Percentiles rank a stretch among this genome's conserved stretches.
phyloP scores from a whole-genome alignment of 139 green algal genomes.

The Raphidocelis subcapitata region DNA sequence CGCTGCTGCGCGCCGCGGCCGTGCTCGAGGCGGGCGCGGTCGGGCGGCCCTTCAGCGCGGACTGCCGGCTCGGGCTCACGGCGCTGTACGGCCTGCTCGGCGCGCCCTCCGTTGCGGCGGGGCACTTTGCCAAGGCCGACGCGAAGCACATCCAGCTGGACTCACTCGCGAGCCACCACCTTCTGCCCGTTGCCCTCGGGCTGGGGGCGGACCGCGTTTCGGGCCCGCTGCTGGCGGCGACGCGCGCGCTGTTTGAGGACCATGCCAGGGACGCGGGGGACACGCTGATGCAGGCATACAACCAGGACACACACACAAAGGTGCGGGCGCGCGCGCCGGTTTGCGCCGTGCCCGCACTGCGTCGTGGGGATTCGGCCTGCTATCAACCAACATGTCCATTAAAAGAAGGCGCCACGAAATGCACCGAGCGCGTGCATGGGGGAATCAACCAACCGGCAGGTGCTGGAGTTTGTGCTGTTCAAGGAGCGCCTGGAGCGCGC shows the following conservation, averaged over 20 bases:
- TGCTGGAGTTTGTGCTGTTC: constrained; percentile 85
- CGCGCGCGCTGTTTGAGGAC: constrained; percentile 57
- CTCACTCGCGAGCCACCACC: constrained; percentile 59
- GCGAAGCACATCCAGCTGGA: constrained; percentile 81
- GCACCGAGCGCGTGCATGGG: not conserved
- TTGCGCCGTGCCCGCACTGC: not conserved
- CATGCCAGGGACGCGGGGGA: constrained; percentile 70
- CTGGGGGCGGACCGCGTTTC: not conserved
- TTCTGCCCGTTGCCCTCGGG: constrained; percentile 45
- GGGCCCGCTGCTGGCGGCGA: constrained; percentile 38
- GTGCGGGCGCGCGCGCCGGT: constrained; percentile 14
- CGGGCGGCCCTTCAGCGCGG: constrained; percentile 48
- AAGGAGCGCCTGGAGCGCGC: constrained; percentile 63
- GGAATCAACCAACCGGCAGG: constrained; percentile 44
- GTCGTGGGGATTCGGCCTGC: not conserved
- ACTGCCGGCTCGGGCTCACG: constrained; percentile 51
- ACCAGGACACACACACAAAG: constrained; percentile 76
- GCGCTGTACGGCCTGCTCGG: constrained; percentile 59
- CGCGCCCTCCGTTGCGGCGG: constrained; percentile 28
- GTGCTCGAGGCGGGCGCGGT: constrained; percentile 42
- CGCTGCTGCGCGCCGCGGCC: constrained; percentile 39
- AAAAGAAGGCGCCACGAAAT: not conserved
- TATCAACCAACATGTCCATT: not conserved
- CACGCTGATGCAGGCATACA: constrained; percentile 65
- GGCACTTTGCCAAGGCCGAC: constrained; percentile 52